Base-by-base conservation (phyloP, 805 yeast species). In the Dipodascopsis tothii region DNA sequence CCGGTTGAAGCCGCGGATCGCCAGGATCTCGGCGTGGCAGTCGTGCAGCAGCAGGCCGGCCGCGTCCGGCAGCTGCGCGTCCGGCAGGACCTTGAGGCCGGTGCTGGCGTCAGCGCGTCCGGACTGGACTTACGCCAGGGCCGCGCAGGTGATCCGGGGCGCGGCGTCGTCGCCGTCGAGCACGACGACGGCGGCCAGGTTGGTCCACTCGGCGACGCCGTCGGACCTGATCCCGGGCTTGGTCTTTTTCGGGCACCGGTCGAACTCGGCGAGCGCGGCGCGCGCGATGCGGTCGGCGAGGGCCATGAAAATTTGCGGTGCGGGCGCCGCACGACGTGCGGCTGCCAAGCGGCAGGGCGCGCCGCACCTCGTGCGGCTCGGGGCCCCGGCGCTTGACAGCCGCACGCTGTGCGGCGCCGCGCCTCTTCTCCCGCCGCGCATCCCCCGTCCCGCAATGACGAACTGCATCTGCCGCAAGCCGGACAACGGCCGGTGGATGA, bases 11-110 rank as follows among this genome's bases (percentile, higher is more conserved):
- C 78, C 74, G 21, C 97, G 64, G 0, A 88, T 45, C 0, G 82
- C 75, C 14, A 92, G 63, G 1, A 87, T 73, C 58, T 90, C 98
- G 0, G 97, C 96, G 65, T 90, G 98, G 60, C 80, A 68, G 61
- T 90, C 97, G 57, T 90, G 97, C 0, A 90, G 66, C 5, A 86
- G 60, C 16, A 60, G 58, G 0, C 97, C 96, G 0, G 66, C 44
- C 2, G 74, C 65, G 39, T 65, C 64, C 3, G 59, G 48, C 0
- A 81, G 60, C 2, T 52, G 57, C 1, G 52, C 59, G 54, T 80
- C 75, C 1, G 96, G 88, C 17, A 74, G 55, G 0, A 85, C 74
- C 58, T 92, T 92, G 39, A 86, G 83, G 0, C 98, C 98, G 0
- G 96, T 85, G 0, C 87, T 71, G 35, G n/a, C n/a, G 2, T 9